phyloP scores from a whole-genome alignment of 495 filamentous ascomycete species.

The Terfezia claveryi region DNA sequence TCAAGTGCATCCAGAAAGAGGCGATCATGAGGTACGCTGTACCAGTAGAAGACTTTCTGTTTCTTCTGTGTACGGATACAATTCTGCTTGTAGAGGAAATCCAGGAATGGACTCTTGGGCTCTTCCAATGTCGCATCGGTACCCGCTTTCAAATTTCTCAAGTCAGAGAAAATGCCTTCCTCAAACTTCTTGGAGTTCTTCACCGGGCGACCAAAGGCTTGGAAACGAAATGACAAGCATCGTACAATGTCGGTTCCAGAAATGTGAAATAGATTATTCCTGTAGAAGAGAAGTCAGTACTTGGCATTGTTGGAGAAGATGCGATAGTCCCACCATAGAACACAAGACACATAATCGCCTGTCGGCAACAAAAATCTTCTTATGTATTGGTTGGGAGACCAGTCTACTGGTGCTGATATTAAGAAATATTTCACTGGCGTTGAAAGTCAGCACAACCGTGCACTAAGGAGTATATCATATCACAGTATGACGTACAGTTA shows the following conservation, averaged over 20 bases:
- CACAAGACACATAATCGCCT: slow-evolving; percentile 95
- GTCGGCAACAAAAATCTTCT: slow-evolving; percentile 85
- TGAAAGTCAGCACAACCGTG: slow-evolving; percentile 3
- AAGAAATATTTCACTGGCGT: slow-evolving; percentile 92
- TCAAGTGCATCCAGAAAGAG: slow-evolving; percentile 94
- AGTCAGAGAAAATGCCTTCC: slow-evolving; percentile 95
- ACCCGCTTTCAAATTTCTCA: slow-evolving; percentile 92
- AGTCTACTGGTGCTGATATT: slow-evolving; percentile 94
- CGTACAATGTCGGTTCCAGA: slow-evolving; percentile 96
- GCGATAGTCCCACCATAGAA: slow-evolving; percentile 50
- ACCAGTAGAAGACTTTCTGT: slow-evolving; percentile 99
- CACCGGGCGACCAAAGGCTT: slow-evolving; percentile 90
- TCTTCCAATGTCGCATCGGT: slow-evolving; percentile 98
- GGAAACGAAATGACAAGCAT: slow-evolving; percentile 94
- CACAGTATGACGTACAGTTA: slow-evolving; percentile 47
- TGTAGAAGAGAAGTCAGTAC: slow-evolving; percentile 20
- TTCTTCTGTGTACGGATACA: slow-evolving; percentile 99
- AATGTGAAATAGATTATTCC: slow-evolving; percentile 98
- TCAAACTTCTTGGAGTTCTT: slow-evolving; percentile 99
- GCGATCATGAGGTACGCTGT: slow-evolving; percentile 93
- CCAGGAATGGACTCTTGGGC: slow-evolving; percentile 92
- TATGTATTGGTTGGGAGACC: slow-evolving; percentile 91
- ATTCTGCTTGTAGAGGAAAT: slow-evolving; percentile 99
- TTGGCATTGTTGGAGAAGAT: background rate
- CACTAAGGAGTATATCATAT: too few species aligned